Conservation (phyloP, 2,329 filamentous ascomycete genomes). For the Peltaster fructicola region DNA sequence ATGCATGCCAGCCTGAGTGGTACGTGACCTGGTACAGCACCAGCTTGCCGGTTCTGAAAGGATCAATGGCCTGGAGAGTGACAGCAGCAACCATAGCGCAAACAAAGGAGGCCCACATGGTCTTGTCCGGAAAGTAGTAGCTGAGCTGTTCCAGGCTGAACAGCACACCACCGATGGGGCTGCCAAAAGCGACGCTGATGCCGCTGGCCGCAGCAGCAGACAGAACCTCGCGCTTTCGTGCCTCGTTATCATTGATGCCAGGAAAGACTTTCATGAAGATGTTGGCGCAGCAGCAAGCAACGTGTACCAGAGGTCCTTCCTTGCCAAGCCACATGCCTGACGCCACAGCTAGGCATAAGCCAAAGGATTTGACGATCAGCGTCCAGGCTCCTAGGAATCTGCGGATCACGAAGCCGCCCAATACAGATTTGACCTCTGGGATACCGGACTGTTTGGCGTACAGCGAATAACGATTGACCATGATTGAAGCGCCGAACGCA, state of each 20-base stretch:
- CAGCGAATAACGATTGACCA: slow-evolving; percentile 69
- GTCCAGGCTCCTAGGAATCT: slow-evolving; percentile 81
- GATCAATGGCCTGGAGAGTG: slow-evolving; percentile 79
- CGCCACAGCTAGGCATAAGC: slow-evolving; percentile 74
- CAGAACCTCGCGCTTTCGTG: slow-evolving; percentile 80
- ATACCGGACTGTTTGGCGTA: slow-evolving; percentile 93
- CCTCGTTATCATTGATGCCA: slow-evolving; percentile 73
- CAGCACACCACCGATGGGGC: slow-evolving; percentile 81
- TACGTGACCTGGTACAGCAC: slow-evolving; percentile 94
- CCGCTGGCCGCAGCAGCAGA: slow-evolving; percentile 84
- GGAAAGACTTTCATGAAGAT: slow-evolving; percentile 80
- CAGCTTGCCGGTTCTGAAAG: slow-evolving; percentile 86
- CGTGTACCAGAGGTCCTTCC: slow-evolving; percentile 86
- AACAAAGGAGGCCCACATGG: slow-evolving; percentile 99
- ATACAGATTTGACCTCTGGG: slow-evolving; percentile 89
- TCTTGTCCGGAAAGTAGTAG: slow-evolving; percentile 97
- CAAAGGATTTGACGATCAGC: slow-evolving; percentile 72
- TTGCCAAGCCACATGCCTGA: slow-evolving; percentile 95
- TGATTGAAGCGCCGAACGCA: slow-evolving; percentile 55
- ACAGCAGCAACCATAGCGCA: slow-evolving; percentile 98
- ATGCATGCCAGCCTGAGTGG: slow-evolving; percentile 78
- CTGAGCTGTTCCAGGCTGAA: slow-evolving; percentile 96
- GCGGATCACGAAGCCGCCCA: slow-evolving; percentile 84
- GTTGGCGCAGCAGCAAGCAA: slow-evolving; percentile 91
- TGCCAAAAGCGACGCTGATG: slow-evolving; percentile 86